A percentile compares a stretch with the other conserved stretches of the same genome.
phyloP scores from a whole-genome alignment of 2,329 filamentous ascomycete species.

The Botrytis aclada region DNA sequence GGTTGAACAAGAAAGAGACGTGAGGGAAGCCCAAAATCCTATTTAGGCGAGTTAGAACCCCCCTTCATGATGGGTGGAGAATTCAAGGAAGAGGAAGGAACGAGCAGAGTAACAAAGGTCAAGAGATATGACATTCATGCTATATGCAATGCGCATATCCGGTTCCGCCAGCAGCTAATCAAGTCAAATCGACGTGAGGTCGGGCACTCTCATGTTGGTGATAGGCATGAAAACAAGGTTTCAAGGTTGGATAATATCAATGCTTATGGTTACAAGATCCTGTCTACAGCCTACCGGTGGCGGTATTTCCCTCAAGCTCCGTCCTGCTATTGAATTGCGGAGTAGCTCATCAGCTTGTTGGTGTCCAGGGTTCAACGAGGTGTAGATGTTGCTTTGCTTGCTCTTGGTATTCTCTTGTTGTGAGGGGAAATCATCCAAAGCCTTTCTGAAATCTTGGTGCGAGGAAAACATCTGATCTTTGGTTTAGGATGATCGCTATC shows the following conservation, averaged over 20 bases:
- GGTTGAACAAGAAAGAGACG: not conserved
- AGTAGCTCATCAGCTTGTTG: not conserved
- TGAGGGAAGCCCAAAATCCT: not conserved
- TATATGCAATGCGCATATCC: not conserved
- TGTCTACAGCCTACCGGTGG: not conserved
- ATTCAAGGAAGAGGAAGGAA: not conserved
- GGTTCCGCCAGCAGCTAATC: not conserved
- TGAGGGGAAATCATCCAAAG: not conserved
- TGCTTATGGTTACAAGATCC: constrained; percentile 3
- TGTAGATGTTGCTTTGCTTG: not conserved
- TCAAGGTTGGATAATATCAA: not conserved
- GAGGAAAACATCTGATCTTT: not conserved
- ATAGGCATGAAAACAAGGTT: not conserved
- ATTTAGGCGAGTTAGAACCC: not conserved
- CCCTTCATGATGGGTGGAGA: not conserved
- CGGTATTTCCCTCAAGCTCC: not conserved
- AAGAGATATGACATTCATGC: not conserved
- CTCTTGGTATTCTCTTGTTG: not conserved
- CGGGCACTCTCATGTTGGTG: not conserved
- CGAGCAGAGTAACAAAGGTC: not conserved
- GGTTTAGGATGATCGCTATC: not conserved
- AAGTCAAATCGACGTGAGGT: not conserved
- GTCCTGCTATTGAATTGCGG: not conserved
- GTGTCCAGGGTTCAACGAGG: not conserved
- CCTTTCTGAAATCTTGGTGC: not conserved